phyloP scores from a whole-genome alignment of 148 eudicot species.

The Mesembryanthemum crystallinum region DNA sequence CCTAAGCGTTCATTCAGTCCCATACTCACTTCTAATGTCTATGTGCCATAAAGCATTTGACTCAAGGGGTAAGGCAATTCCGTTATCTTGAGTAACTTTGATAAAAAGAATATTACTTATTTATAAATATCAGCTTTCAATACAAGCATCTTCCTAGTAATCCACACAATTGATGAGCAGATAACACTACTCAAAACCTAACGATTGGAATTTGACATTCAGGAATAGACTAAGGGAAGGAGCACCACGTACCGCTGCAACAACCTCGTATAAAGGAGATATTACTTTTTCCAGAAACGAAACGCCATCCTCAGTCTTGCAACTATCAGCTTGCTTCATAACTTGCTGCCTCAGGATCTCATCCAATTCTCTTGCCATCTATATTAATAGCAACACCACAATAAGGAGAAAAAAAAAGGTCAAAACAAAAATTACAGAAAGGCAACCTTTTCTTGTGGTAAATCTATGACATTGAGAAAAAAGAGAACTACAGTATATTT shows the following conservation, averaged over 20 bases:
- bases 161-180: not conserved
- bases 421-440: not conserved
- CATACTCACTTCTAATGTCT: too few species aligned
- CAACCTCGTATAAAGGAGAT: conserved; percentile 68
- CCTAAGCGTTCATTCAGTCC: too few species aligned
- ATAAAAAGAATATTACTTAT: too few species aligned
- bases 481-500: not conserved
- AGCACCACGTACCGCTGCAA: conserved; percentile 69
- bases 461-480: too few species aligned
- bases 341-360: conserved; percentile 71
- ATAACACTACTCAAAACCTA: not conserved
- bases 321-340: conserved; percentile 85
- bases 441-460: not conserved
- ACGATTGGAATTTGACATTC: not conserved
- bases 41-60: too few species aligned
- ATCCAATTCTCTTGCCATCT: conserved; percentile 97
- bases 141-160: not conserved
- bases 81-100: too few species aligned
- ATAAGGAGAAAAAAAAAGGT: not conserved
- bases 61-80: too few species aligned
- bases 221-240: not conserved
- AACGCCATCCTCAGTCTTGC: conserved; percentile 63
- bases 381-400: not conserved
- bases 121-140: not conserved
- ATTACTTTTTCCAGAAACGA: conserved; percentile 82